Conservation (phyloP, 257 asterid genomes). For the Datura wrightii region DNA sequence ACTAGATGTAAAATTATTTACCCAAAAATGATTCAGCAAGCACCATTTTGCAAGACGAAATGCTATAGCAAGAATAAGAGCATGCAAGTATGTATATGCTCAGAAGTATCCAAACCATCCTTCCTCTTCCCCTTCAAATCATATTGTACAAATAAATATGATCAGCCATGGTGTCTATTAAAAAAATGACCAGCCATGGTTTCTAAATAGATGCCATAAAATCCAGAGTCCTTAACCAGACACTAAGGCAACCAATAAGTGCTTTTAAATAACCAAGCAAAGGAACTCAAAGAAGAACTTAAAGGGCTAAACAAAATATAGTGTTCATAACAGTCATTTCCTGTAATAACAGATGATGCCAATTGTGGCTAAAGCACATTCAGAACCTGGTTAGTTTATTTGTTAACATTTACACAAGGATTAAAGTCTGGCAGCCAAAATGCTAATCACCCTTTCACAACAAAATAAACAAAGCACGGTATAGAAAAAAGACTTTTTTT, state of each 20-base stretch:
- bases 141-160: background rate
- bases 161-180: background rate
- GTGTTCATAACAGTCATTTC: background rate
- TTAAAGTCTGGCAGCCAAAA: background rate
- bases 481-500: too few species aligned
- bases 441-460: conserved; percentile 17
- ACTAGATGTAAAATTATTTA: background rate
- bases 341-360: conserved; percentile 3
- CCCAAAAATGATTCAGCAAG: background rate
- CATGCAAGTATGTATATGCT: too few species aligned
- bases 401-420: background rate
- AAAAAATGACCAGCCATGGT: background rate
- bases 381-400: conserved; percentile 9
- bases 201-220: background rate
- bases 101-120: background rate
- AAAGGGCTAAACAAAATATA: background rate
- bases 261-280: background rate
- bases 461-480: background rate
- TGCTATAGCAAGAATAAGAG: background rate
- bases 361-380: conserved; percentile 3
- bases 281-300: conserved; percentile 20
- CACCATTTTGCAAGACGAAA: background rate
- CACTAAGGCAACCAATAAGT: background rate
- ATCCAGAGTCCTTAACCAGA: background rate
- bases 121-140: background rate